Conservation (phyloP, 768 basidiomycete species). For the Rhizopogon vulgaris region DNA sequence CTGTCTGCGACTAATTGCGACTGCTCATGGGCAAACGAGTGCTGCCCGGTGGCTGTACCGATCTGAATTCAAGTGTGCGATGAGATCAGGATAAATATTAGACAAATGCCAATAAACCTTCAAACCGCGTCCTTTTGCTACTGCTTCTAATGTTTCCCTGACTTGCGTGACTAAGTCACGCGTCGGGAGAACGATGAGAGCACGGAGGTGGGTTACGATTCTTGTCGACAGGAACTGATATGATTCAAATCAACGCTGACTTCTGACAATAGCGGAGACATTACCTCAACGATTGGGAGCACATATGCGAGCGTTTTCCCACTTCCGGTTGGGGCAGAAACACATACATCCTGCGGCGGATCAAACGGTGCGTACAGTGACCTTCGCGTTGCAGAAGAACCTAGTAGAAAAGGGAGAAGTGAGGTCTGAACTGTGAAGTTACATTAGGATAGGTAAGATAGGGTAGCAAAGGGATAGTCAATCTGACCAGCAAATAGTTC, state of each 20-base stretch:
- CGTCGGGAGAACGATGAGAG: conserved; percentile 87
- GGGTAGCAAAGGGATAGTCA: not conserved
- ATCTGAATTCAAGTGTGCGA: conserved; percentile 31
- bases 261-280: conserved; percentile 3
- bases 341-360: conserved; percentile 76
- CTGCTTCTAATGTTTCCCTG: conserved; percentile 81
- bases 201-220: conserved; percentile 78
- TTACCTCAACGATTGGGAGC: conserved; percentile 84
- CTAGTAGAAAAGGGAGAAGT: conserved; percentile 77
- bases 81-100: not conserved
- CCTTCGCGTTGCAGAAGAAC: conserved; percentile 30
- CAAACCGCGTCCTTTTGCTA: conserved; percentile 80
- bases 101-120: conserved; percentile 43
- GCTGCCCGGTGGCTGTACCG: conserved; percentile 87
- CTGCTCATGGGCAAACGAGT: conserved; percentile 92
- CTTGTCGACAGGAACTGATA: conserved; percentile 62
- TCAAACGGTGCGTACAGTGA: conserved; percentile 61
- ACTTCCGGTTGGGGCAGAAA: conserved; percentile 96
- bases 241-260: not conserved
- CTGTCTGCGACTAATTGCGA: conserved; percentile 64
- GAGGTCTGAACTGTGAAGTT: conserved; percentile 72
- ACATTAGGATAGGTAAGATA: conserved; percentile 8
- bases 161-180: conserved; percentile 92
- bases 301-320: conserved; percentile 98
- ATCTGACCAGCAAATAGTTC: conserved; percentile 83